These are phyloP conservation scores for Ogataea philodendri DNA, from an alignment of 805 yeast genomes.

Conservation along the genomic window DNA sequence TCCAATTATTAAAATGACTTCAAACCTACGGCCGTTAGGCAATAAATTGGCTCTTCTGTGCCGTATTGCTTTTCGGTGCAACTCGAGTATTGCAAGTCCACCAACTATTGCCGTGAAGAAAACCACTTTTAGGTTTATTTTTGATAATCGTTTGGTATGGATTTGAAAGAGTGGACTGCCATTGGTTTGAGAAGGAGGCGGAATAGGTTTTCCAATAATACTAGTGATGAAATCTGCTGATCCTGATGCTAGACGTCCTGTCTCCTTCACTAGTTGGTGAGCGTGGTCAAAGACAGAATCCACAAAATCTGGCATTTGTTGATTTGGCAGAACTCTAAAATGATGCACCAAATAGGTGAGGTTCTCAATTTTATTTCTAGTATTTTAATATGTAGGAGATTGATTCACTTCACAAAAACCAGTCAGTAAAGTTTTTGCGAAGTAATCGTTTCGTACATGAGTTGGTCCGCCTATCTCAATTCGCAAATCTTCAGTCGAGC, in stretches of 20 bases:
- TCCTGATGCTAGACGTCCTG: neutral
- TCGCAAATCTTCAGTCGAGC: too few species aligned
- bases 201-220: neutral
- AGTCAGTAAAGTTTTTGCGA: too few species aligned
- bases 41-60: slow-evolving; percentile 59
- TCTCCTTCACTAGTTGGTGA: too few species aligned
- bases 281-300: slow-evolving; percentile 26
- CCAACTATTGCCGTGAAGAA: slow-evolving; percentile 1
- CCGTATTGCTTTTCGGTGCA: neutral
- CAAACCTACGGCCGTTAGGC: slow-evolving; percentile 68
- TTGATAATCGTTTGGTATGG: too few species aligned
- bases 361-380: too few species aligned
- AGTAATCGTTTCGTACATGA: too few species aligned
- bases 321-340: too few species aligned
- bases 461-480: too few species aligned
- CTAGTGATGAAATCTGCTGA: neutral
- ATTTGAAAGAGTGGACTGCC: too few species aligned
- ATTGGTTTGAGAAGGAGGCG: slow-evolving; percentile 9
- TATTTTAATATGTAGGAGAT: too few species aligned
- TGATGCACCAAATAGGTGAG: neutral
- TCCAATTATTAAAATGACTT: slow-evolving; percentile 72
- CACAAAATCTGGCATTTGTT: slow-evolving; percentile 23
- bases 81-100: slow-evolving; percentile 4
- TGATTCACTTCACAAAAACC: too few species aligned
- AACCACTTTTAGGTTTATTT: neutral